Evolutionary conservation across 306 rosid species (phyloP).

Genomic region (Echinosophora koreensis): DNA sequence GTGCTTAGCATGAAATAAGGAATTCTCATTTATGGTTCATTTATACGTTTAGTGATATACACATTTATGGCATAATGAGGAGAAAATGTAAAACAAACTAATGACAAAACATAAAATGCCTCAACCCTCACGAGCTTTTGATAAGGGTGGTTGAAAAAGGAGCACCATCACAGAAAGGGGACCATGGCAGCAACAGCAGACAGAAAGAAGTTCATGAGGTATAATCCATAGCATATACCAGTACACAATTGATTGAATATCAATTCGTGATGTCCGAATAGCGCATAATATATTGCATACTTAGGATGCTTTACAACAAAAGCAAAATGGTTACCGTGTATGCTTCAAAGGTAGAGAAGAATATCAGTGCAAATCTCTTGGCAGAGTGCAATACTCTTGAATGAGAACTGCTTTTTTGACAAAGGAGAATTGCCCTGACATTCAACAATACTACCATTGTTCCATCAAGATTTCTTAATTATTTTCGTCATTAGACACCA

Average conservation of each 20-base stretch:
- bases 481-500: no score
- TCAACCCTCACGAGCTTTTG: background rate
- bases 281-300: slow-evolving; percentile 12
- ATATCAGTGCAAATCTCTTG: slow-evolving; percentile 34
- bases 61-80: no score
- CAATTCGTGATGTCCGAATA: slow-evolving; percentile 30
- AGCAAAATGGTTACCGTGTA: background rate
- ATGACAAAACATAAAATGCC: background rate
- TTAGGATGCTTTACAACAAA: slow-evolving; percentile 2
- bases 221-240: slow-evolving; percentile 54
- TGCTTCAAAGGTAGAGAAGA: slow-evolving; percentile 34
- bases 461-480: no score
- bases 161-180: slow-evolving; percentile 29
- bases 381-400: background rate
- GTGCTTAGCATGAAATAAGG: background rate
- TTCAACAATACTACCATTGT: background rate
- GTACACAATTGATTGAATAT: slow-evolving; percentile 38
- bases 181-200: slow-evolving; percentile 40
- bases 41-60: background rate
- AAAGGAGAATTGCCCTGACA: slow-evolving; percentile 43
- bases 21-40: background rate
- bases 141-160: slow-evolving; percentile 5
- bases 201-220: slow-evolving; percentile 44
- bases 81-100: slow-evolving; percentile 28
- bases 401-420: no score